Base-by-base conservation (phyloP, 2,329 filamentous ascomycete genomes). In the Aspergillus carbonarius region DNA sequence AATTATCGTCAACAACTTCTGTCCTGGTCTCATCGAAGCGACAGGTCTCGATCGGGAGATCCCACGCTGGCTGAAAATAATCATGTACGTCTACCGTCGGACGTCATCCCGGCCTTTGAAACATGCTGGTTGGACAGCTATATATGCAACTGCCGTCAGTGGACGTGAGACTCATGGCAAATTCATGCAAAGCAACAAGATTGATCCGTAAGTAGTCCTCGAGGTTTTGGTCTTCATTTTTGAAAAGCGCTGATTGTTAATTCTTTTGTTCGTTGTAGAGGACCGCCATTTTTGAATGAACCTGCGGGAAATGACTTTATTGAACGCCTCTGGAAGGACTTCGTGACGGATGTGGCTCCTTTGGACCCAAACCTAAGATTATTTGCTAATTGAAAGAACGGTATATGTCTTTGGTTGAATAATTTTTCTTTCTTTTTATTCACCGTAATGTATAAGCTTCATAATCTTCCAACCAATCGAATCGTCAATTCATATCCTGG, bases 1-100 rank as follows among this genome's bases (percentile, higher is more conserved):
- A 40, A 48, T 67, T 32, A 59, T 67, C 27, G 37, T 63, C 30
- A 68, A 68, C 48, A 60, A 56, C 18, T 55, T 63, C 17, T 66
- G 63, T 25, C 66, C 65, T 0, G 66, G 65, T 0, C 17, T 63
- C 1, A 57, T 68, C 2, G 50, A 27, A 4, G 61, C 63, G 9
- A 52, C 40, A 2, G n/a, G 8, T 18, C 27, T 66, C 4, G 58
- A 60, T 13, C 39, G 27, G 3, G 34, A 51, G 12, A 18, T 55
- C 2, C 58, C 64, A 5, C 32, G 42, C 6, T 65, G 56, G 60
- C n/a, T 62, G 23, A 55, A 47, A 23, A 35, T 39, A 4, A 10
- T 63, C 2, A 59, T 64, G 37, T 59, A 32, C 27, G 15, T 60
- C 4, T 59, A n/a, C 17, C 42, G 53, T 27, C 44, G 48, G 48